These are phyloP conservation scores for Lycium ferocissimum DNA, from an alignment of 257 asterid genomes.

Conservation along the genomic window DNA sequence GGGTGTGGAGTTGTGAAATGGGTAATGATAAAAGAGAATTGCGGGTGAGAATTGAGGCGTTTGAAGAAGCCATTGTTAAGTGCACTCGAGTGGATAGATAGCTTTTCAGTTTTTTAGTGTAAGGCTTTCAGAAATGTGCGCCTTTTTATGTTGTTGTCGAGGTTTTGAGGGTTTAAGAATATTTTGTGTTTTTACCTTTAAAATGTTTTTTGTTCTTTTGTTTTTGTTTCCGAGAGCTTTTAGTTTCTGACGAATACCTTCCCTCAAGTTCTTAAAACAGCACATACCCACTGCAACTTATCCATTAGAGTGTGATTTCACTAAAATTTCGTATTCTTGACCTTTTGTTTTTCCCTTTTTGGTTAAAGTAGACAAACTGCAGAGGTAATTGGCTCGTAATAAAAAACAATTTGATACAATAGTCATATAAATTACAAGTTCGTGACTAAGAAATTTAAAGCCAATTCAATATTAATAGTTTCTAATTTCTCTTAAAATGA, in stretches of 20 bases:
- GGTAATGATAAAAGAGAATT: slow-evolving; percentile 37
- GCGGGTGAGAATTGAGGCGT: slow-evolving; percentile 40
- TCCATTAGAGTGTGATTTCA: neutral
- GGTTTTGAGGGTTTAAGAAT: slow-evolving; percentile 27
- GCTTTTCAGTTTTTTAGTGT: neutral
- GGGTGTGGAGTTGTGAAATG: slow-evolving; percentile 29
- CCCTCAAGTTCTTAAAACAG: neutral
- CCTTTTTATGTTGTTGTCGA: neutral
- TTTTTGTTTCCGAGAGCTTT: neutral
- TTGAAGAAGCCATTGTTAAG: slow-evolving; percentile 45
- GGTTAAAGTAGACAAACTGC: neutral
- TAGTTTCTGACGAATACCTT: neutral
- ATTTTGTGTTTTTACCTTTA: neutral
- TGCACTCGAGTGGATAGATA: slow-evolving; percentile 3
- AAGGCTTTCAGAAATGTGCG: neutral
- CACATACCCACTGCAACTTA: neutral
- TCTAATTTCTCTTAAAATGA: too few relatives aligned
- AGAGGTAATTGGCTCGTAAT: neutral
- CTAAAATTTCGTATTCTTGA: neutral
- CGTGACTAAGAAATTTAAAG: neutral
- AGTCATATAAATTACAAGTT: too few relatives aligned
- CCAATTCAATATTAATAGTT: too few relatives aligned
- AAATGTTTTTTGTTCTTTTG: neutral
- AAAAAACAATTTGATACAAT: too few relatives aligned
- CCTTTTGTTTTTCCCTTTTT: too few relatives aligned